Percentiles rank a stretch among this genome's conserved stretches.
phyloP scores from a whole-genome alignment of 129 eudicot genomes.

The Artemisia argyi region DNA sequence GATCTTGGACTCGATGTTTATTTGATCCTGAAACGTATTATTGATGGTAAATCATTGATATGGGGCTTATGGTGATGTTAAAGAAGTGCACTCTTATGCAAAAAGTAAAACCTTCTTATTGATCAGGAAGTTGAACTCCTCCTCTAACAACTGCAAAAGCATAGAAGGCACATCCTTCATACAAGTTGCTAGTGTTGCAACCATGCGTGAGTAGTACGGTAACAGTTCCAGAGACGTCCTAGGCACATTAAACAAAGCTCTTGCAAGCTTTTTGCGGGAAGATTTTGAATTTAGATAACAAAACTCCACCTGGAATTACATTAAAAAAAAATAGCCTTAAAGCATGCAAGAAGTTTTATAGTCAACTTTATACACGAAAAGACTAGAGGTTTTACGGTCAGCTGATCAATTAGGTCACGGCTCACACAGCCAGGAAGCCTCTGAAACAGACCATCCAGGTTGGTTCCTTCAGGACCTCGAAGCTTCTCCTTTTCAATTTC shows the following conservation, averaged over 20 bases:
- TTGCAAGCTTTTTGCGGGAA: conserved; percentile 85
- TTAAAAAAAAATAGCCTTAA: background rate
- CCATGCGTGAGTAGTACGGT: conserved; percentile 95
- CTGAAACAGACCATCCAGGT: conserved; percentile 81
- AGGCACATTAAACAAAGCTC: conserved; percentile 91
- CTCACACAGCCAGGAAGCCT: conserved; percentile 95
- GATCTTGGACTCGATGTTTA: conserved; percentile 95
- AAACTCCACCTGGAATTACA: conserved; percentile 78
- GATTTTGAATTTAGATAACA: conserved; percentile 92
- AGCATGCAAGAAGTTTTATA: background rate
- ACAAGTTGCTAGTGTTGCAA: conserved; percentile 92
- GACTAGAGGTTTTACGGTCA: conserved; percentile 53
- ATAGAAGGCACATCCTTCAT: conserved; percentile 90
- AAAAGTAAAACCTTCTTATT: conserved; percentile 71
- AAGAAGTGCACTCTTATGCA: background rate
- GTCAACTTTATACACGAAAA: background rate
- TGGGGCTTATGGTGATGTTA: background rate
- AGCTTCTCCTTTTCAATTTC: conserved; percentile 81
- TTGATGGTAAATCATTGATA: conserved; percentile 13
- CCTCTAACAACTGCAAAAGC: conserved; percentile 91
- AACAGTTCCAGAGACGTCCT: conserved; percentile 88
- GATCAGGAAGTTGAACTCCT: conserved; percentile 79
- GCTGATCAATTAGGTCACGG: conserved; percentile 95
- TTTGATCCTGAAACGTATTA: conserved; percentile 70
- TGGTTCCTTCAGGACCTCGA: conserved; percentile 93